Percentiles rank a stretch among this genome's conserved stretches.
phyloP scores from a whole-genome alignment of 1,284 basidiomycete species.

The Apiotrichum siamense region DNA sequence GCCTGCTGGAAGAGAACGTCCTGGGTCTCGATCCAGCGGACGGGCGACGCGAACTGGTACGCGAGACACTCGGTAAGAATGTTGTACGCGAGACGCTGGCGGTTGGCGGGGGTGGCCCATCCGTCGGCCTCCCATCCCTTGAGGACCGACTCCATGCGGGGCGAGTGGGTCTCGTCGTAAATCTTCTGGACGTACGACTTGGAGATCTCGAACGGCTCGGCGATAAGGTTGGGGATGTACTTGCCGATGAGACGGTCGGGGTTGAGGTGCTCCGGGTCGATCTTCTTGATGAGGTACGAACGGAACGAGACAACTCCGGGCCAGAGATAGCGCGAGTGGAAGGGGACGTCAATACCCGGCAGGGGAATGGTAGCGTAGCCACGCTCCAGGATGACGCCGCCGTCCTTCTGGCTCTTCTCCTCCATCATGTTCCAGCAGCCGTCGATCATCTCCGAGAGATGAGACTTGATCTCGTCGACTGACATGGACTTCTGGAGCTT shows the following conservation, averaged over 20 bases:
- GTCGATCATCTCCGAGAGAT: slow-evolving; percentile 84
- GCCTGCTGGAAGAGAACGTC: slow-evolving; percentile 87
- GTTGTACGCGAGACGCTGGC: slow-evolving; percentile 87
- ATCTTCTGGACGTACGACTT: slow-evolving; percentile 90
- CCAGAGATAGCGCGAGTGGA: slow-evolving; percentile 97
- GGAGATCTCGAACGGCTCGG: slow-evolving; percentile 85
- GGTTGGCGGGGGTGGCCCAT: slow-evolving; percentile 74
- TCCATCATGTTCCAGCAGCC: slow-evolving; percentile 68
- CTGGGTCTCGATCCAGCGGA: slow-evolving; percentile 98
- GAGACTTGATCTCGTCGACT: slow-evolving; percentile 46
- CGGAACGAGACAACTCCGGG: slow-evolving; percentile 78
- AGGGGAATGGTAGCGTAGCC: slow-evolving; percentile 94
- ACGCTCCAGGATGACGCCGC: slow-evolving; percentile 87
- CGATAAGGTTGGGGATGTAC: slow-evolving; percentile 96
- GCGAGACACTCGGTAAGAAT: slow-evolving; percentile 94
- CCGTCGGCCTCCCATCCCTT: slow-evolving; percentile 87
- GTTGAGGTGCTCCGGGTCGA: slow-evolving; percentile 81
- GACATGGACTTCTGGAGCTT: slow-evolving; percentile 59
- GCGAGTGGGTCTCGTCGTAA: slow-evolving; percentile 89
- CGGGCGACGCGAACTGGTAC: slow-evolving; percentile 85
- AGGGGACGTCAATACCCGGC: slow-evolving; percentile 96
- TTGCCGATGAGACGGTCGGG: slow-evolving; percentile 86
- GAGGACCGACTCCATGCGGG: slow-evolving; percentile 85
- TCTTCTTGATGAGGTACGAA: slow-evolving; percentile 93
- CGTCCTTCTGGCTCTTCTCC: slow-evolving; percentile 68